A percentile compares a stretch with the other conserved stretches of the same genome.
These are phyloP conservation scores for Paraphaeosphaeria minitans DNA, from an alignment of 2,329 filamentous ascomycete genomes.

Conservation along the genomic window DNA sequence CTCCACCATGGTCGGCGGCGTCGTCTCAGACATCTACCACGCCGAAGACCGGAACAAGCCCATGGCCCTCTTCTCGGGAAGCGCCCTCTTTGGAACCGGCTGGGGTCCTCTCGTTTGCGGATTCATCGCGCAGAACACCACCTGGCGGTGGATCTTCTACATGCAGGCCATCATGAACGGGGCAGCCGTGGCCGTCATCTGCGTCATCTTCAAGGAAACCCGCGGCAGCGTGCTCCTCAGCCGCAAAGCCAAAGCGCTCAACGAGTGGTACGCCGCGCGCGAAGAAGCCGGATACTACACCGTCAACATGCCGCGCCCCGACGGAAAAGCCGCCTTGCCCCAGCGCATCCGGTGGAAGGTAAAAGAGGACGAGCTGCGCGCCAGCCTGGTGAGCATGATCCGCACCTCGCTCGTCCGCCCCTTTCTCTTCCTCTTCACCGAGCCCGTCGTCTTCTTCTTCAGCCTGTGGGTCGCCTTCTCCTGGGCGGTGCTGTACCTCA, in stretches of 20 bases:
- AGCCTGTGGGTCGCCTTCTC: slow-evolving; percentile 88
- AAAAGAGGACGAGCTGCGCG: slow-evolving; percentile 75
- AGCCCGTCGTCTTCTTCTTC: slow-evolving; percentile 84
- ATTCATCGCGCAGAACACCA: slow-evolving; percentile 68
- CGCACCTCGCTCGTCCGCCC: slow-evolving; percentile 75
- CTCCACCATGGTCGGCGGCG: slow-evolving; percentile 89
- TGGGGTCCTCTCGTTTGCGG: slow-evolving; percentile 75
- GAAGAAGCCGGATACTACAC: slow-evolving; percentile 68
- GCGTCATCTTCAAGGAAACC: slow-evolving; percentile 78
- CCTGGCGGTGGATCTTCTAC: slow-evolving; percentile 90
- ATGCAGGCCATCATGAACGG: slow-evolving; percentile 75
- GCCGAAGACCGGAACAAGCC: slow-evolving; percentile 81
- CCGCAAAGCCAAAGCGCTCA: slow-evolving; percentile 73
- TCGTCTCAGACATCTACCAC: slow-evolving; percentile 84
- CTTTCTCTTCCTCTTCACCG: slow-evolving; percentile 76
- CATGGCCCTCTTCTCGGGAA: slow-evolving; percentile 86
- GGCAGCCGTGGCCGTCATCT: slow-evolving; percentile 66
- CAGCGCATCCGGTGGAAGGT: slow-evolving; percentile 79
- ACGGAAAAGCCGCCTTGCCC: slow-evolving; percentile 33
- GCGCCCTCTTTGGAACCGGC: slow-evolving; percentile 78
- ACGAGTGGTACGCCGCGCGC: slow-evolving; percentile 76
- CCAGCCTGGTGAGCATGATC: slow-evolving; percentile 71
- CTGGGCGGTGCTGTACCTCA: slow-evolving; percentile 88
- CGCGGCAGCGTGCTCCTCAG: slow-evolving; percentile 79
- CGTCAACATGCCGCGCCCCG: slow-evolving; percentile 51